Evolutionary conservation across 345 rosid species (phyloP).

Genomic region (Diplotaxis tenuifolia): DNA sequence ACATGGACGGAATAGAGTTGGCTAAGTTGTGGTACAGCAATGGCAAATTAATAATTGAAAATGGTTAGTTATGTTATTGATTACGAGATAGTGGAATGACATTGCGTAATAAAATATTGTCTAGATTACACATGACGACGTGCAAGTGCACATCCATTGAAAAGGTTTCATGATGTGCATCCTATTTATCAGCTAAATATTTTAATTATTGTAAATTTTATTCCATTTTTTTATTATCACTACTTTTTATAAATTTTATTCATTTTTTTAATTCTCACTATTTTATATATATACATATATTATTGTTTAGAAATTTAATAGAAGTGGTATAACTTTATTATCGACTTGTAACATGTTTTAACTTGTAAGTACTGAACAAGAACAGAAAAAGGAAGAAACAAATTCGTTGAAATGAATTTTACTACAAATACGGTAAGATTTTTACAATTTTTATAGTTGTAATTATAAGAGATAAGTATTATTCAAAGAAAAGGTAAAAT

Average conservation of each 20-base stretch:
- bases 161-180: neutral
- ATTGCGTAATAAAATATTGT: neutral
- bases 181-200: neutral
- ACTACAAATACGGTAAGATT: neutral
- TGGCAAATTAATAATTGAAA: neutral
- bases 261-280: too few relatives aligned
- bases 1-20: neutral
- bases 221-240: too few relatives aligned
- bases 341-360: too few relatives aligned
- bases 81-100: neutral
- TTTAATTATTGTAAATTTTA: neutral
- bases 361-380: too few relatives aligned
- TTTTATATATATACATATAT: too few relatives aligned
- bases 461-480: neutral
- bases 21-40: slow-evolving; percentile 3
- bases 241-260: too few relatives aligned
- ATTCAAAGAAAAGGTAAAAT: neutral
- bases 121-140: neutral
- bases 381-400: neutral
- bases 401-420: neutral
- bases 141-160: neutral
- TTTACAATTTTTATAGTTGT: neutral
- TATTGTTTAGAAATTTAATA: too few relatives aligned
- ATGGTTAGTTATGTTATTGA: neutral
- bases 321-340: too few relatives aligned